These are phyloP conservation scores for Scopulariopsis brevicaulis DNA, from an alignment of 2,329 filamentous ascomycete species.

Conservation along the genomic window DNA sequence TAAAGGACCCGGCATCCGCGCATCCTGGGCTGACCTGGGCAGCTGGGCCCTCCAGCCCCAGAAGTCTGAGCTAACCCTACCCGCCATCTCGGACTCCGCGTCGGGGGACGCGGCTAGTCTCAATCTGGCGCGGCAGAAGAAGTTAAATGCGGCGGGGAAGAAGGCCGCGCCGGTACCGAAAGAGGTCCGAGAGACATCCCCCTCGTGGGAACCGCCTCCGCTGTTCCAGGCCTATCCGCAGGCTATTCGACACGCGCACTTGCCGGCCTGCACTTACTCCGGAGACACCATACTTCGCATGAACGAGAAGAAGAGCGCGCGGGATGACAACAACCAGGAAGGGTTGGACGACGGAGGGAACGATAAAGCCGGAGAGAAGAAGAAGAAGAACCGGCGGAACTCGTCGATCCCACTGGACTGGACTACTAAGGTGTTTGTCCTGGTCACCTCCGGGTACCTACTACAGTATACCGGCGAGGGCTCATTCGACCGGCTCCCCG, in stretches of 20 bases:
- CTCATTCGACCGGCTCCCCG: conserved; percentile 58
- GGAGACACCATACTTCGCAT: conserved; percentile 58
- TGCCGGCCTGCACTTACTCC: conserved; percentile 56
- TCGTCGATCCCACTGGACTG: conserved; percentile 42
- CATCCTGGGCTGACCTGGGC: conserved; percentile 32
- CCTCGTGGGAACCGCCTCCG: conserved; percentile 57
- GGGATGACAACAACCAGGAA: conserved; percentile 19
- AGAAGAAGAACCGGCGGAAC: conserved; percentile 35
- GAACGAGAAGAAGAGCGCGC: conserved; percentile 34
- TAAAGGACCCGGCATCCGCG: conserved; percentile 24
- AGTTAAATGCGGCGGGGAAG: conserved; percentile 6
- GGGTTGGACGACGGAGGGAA: conserved; percentile 3
- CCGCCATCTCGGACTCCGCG: conserved; percentile 6
- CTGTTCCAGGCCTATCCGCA: conserved; percentile 83
- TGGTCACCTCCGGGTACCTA: conserved; percentile 60
- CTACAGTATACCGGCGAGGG: conserved; percentile 66
- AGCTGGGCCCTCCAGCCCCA: conserved; percentile 26
- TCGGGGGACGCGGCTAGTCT: not conserved
- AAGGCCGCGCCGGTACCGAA: not conserved
- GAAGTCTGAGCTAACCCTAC: conserved; percentile 22
- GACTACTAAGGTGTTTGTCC: conserved; percentile 60
- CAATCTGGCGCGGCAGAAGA: not conserved
- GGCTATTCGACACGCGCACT: conserved; percentile 60
- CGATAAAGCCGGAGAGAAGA: conserved; percentile 12
- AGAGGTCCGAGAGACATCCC: conserved; percentile 12